Percentiles rank a stretch among this genome's conserved stretches.
These are phyloP conservation scores for Epichloe glyceriae DNA, from an alignment of 2,329 filamentous ascomycete genomes.

Conservation along the genomic window DNA sequence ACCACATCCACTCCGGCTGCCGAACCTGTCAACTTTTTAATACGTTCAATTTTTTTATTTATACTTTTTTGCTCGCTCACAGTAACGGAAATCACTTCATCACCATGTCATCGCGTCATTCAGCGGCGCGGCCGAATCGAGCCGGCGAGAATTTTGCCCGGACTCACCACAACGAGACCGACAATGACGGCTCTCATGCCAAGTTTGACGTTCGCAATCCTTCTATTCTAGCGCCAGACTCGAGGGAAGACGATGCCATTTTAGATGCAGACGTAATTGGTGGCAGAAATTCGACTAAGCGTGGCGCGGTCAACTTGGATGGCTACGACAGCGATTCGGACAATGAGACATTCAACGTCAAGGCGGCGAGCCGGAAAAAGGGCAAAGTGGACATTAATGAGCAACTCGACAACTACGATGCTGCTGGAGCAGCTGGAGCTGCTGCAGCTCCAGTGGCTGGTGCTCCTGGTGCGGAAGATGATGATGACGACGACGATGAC, in stretches of 20 bases:
- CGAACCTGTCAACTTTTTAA: not conserved
- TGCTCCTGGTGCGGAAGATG: conserved; percentile 20
- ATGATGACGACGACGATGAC: conserved; percentile 57
- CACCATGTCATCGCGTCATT: conserved; percentile 12
- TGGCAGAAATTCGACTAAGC: conserved; percentile 63
- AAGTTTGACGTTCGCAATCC: conserved; percentile 94
- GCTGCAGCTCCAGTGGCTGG: conserved; percentile 22
- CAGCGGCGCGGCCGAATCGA: conserved; percentile 61
- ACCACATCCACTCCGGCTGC: too few species aligned
- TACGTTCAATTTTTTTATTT: too few species aligned
- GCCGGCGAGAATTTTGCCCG: conserved; percentile 70
- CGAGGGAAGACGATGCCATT: conserved; percentile 54
- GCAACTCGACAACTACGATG: conserved; percentile 41
- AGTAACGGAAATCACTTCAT: too few species aligned
- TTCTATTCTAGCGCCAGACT: conserved; percentile 77
- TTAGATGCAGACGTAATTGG: conserved; percentile 91
- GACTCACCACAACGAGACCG: conserved; percentile 50
- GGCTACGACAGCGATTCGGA: conserved; percentile 93
- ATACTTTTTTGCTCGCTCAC: not conserved
- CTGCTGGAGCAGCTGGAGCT: conserved; percentile 28
- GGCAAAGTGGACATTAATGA: conserved; percentile 37
- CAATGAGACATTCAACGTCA: conserved; percentile 75
- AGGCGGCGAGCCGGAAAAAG: conserved; percentile 47
- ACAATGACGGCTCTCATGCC: conserved; percentile 54
- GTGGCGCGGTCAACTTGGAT: conserved; percentile 89